Percentiles rank a stretch among this genome's conserved stretches.
Conservation (phyloP, 257 asterid species). For the Solanum gracilifrons region DNA sequence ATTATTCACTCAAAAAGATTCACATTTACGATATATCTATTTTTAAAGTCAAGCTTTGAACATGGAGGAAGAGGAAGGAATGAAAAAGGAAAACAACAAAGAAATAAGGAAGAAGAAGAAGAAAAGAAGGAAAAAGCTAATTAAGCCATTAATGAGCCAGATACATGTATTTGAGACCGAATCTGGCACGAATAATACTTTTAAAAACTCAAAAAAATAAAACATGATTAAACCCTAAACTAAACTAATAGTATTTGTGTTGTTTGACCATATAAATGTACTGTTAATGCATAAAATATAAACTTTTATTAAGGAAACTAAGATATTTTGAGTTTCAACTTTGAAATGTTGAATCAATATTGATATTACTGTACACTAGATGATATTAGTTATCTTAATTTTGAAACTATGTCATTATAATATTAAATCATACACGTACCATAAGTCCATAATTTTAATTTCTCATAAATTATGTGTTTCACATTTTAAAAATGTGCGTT, state of each 20-base stretch:
- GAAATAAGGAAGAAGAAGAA: background rate
- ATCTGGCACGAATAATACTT: too few relatives aligned
- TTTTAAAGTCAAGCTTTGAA: background rate
- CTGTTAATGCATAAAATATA: background rate
- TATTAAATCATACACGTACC: background rate
- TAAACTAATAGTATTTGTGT: too few relatives aligned
- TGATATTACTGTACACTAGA: background rate
- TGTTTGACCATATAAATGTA: background rate
- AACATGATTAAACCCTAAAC: too few relatives aligned
- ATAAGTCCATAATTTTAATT: background rate
- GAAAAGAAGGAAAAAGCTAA: background rate
- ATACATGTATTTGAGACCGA: background rate
- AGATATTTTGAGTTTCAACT: background rate
- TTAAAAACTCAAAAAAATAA: too few relatives aligned
- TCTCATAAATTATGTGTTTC: background rate
- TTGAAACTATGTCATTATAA: too few relatives aligned
- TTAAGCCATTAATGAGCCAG: background rate
- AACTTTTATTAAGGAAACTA: background rate
- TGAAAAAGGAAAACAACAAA: too few relatives aligned
- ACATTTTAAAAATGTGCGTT: background rate
- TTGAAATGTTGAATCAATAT: background rate
- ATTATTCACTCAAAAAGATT: background rate
- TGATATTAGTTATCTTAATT: background rate
- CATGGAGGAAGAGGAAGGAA: background rate
- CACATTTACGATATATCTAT: background rate